Base-by-base conservation (phyloP, 805 yeast species). In the Starmerella geochares region DNA sequence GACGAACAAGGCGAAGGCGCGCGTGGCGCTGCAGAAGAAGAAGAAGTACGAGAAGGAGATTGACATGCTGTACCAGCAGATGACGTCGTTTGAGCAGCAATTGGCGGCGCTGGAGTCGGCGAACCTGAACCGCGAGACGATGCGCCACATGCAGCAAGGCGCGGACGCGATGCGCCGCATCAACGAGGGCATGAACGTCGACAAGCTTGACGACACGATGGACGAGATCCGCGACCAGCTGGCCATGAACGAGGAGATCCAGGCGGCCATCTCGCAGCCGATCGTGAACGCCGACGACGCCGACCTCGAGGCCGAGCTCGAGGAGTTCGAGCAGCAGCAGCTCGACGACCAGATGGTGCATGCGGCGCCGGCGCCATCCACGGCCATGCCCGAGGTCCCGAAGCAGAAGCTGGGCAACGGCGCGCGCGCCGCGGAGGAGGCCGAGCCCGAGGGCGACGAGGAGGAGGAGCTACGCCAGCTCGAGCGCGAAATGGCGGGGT, bases 91-190 rank as follows among this genome's bases (percentile, higher is more conserved):
- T 54, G 96, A 90, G 67, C 80, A 86, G 46, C 96, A 92, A 69
- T 73, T 90, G 60, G 79, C 79, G 54, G 85, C 97, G 17, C 85
- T 92, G 52, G 98, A 92, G 69, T 78, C 83, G 47, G 98, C 98
- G 47, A 90, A 90, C 71, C 78, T 92, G 79, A 92, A 92, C 73
- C 73, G 86, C 68, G 98, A 92, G 70, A 92, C 98, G 28, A 85
- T 92, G 95, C 86, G 86, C 75, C 95, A 95, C 47, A 92, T 92
- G 97, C 83, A 90, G 68, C 94, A 86, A 66, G 97, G 97, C 53
- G 95, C 98, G 4, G 76, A 77, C 64, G 97, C 97, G 37, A 86
- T 92, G 95, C 87, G 88, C 65, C 83, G 83, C 62, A 90, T 92
- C 62, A 97, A 92, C 67, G 88, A 87, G 56, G 95, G 87, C 62